Conservation (phyloP, 2,329 filamentous ascomycete genomes). For the Beauveria pseudobassiana region DNA sequence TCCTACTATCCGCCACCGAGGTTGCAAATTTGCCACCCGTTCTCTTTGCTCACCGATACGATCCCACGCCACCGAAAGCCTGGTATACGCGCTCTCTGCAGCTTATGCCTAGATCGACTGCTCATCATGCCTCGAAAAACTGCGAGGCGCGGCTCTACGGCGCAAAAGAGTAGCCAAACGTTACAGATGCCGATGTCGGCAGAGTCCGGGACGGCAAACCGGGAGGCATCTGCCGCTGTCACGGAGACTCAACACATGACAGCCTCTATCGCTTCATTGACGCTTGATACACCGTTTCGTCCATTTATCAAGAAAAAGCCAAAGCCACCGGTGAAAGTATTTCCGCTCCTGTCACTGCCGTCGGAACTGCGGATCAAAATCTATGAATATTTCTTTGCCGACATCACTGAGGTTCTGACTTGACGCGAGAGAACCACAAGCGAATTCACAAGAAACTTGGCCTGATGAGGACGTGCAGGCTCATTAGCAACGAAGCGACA, state of each 20-base stretch:
- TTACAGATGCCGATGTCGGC: conserved; percentile 19
- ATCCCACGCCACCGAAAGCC: conserved; percentile 11
- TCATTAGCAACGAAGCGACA: conserved; percentile 55
- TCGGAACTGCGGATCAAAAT: conserved; percentile 63
- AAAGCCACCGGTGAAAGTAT: conserved; percentile 35
- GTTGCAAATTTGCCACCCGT: conserved; percentile 5
- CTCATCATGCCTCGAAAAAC: conserved; percentile 18
- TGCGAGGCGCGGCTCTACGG: conserved; percentile 26
- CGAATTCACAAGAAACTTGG: conserved; percentile 51
- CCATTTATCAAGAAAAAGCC: conserved; percentile 24
- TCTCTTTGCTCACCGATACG: background rate
- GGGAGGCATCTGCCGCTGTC: conserved; percentile 31
- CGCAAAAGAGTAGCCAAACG: conserved; percentile 10
- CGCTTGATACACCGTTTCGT: conserved; percentile 30
- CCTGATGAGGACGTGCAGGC: conserved; percentile 53
- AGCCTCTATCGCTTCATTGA: conserved; percentile 36
- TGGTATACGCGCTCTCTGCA: background rate
- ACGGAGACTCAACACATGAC: conserved; percentile 32
- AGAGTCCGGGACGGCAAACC: conserved; percentile 14
- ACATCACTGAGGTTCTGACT: conserved; percentile 47
- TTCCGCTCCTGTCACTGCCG: conserved; percentile 60
- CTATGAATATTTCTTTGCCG: conserved; percentile 55
- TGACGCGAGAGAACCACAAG: conserved; percentile 59
- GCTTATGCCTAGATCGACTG: background rate
- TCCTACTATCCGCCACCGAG: background rate